A percentile compares a stretch with the other conserved stretches of the same genome.
phyloP scores from a whole-genome alignment of 1,284 basidiomycete genomes.

The Phylloporus sp. region DNA sequence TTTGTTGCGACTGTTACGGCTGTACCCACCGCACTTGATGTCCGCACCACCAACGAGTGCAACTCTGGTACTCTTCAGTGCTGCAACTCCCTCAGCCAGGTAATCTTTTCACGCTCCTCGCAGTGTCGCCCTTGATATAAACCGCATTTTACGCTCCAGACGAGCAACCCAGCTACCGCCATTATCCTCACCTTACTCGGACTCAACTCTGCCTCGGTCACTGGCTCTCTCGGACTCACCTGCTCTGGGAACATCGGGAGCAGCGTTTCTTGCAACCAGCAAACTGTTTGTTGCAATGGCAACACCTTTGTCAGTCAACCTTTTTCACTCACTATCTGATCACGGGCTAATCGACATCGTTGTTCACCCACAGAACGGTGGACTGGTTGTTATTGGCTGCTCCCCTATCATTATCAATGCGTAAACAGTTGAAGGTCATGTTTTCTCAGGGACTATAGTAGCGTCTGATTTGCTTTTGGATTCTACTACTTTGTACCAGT shows the following conservation, averaged over 20 bases:
- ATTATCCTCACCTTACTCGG: constrained; percentile 4
- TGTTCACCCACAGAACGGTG: constrained; percentile 3
- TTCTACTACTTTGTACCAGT: no score
- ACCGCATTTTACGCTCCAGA: neutral
- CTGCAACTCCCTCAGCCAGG: constrained; percentile 5
- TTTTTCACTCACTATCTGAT: no score
- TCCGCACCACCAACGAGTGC: neutral
- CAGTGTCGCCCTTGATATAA: neutral
- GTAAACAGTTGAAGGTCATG: neutral
- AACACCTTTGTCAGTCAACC: constrained; percentile 12
- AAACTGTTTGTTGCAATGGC: constrained; percentile 25
- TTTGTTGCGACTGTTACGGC: constrained; percentile 1
- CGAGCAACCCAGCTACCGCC: neutral
- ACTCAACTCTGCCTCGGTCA: neutral
- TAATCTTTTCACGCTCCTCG: neutral
- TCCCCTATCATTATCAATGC: neutral
- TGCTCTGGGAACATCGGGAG: constrained; percentile 9
- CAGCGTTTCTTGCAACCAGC: constrained; percentile 6
- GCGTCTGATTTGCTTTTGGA: neutral
- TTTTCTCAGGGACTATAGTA: no score
- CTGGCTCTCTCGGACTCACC: constrained; percentile 9
- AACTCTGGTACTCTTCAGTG: constrained; percentile 13
- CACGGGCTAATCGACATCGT: neutral
- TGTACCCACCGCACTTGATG: neutral
- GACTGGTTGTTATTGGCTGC: neutral